These are phyloP conservation scores for Amborella trichopoda DNA, from an alignment of 164 flowering plant species.

Conservation along the genomic window DNA sequence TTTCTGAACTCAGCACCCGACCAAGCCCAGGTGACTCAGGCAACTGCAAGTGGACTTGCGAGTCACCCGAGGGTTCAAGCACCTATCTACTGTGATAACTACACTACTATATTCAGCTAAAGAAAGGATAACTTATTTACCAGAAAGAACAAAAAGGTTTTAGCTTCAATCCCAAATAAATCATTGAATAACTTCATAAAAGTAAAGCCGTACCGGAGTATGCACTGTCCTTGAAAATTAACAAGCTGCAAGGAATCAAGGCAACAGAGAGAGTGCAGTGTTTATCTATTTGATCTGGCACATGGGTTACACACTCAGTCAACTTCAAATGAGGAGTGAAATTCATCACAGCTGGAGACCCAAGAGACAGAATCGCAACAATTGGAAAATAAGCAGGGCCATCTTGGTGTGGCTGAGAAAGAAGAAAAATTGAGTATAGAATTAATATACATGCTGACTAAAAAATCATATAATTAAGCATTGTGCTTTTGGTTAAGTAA, in stretches of 20 bases:
- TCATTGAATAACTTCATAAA: no score
- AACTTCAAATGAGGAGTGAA: conserved; percentile 69
- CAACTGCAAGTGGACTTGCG: no score
- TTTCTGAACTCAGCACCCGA: no score
- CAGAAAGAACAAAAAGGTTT: neutral
- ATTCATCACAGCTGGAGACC: conserved; percentile 84
- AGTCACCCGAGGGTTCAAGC: no score
- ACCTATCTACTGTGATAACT: no score
- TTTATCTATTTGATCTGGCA: conserved; percentile 6
- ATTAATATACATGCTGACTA: no score
- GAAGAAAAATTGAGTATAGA: no score
- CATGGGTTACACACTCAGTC: conserved; percentile 4
- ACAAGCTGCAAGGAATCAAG: conserved; percentile 79
- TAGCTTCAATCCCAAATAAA: no score
- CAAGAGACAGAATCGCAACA: conserved; percentile 80
- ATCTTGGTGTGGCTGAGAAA: conserved; percentile 83
- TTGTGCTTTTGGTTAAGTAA: no score
- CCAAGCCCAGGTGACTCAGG: no score
- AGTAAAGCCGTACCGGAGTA: conserved; percentile 42
- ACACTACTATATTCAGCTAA: neutral
- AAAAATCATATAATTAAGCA: no score
- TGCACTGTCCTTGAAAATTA: conserved; percentile 76
- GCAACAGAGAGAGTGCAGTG: conserved; percentile 45
- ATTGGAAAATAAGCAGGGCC: conserved; percentile 94
- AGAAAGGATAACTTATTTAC: neutral